These are phyloP conservation scores for Macrophomina tecta DNA, from an alignment of 2,329 filamentous ascomycete genomes.

Conservation along the genomic window DNA sequence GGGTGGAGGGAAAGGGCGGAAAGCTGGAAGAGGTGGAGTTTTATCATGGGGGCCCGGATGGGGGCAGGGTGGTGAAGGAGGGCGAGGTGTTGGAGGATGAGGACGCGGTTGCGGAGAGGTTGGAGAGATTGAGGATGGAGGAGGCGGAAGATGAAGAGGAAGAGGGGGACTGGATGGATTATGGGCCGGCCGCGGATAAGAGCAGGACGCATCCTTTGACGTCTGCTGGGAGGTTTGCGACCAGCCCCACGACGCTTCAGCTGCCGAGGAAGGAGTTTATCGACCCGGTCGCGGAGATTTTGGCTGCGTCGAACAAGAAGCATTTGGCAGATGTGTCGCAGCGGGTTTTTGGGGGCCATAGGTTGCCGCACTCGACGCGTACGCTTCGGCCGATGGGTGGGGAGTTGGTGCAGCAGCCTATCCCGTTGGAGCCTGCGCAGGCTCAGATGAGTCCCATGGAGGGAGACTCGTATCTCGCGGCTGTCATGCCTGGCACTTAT, in stretches of 20 bases:
- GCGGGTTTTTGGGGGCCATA: slow-evolving; percentile 74
- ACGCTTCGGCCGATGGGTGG: slow-evolving; percentile 66
- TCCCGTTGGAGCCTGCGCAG: slow-evolving; percentile 69
- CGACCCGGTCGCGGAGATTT: slow-evolving; percentile 70
- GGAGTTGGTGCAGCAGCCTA: slow-evolving; percentile 65
- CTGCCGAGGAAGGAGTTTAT: slow-evolving; percentile 74
- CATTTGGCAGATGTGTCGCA: slow-evolving; percentile 78
- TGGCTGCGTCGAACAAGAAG: slow-evolving; percentile 68
- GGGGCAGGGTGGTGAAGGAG: slow-evolving; percentile 44
- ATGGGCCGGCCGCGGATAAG: slow-evolving; percentile 26
- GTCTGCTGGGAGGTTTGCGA: slow-evolving; percentile 73
- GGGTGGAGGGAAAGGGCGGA: slow-evolving; percentile 64
- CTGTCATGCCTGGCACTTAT: slow-evolving; percentile 73
- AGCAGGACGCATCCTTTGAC: slow-evolving; percentile 77
- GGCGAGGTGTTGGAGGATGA: slow-evolving; percentile 44
- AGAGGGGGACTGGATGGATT: slow-evolving; percentile 37
- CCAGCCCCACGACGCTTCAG: slow-evolving; percentile 74
- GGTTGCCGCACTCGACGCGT: slow-evolving; percentile 77
- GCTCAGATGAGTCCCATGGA: slow-evolving; percentile 75
- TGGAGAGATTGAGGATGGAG: slow-evolving; percentile 38
- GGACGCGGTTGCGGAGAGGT: slow-evolving; percentile 34
- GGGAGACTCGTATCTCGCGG: slow-evolving; percentile 73
- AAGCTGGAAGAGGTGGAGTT: slow-evolving; percentile 68
- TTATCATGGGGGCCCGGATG: slow-evolving; percentile 35
- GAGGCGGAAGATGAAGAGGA: slow-evolving; percentile 42